phyloP scores from a whole-genome alignment of 345 rosid genomes.

The Salix suchowensis region DNA sequence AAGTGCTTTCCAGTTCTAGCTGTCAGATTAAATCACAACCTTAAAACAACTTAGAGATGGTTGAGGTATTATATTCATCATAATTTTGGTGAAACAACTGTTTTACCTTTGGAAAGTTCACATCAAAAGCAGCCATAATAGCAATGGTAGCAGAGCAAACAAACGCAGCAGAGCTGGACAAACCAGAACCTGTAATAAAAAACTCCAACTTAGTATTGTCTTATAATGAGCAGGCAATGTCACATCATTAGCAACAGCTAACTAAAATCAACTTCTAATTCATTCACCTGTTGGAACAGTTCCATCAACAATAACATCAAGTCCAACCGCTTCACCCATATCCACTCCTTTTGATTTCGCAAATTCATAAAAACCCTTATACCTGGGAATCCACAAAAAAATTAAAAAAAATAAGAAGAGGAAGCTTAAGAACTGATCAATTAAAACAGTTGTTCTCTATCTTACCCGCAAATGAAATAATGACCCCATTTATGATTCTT shows the following conservation, averaged over 20 bases:
- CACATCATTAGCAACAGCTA: neutral
- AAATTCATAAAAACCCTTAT: constrained; percentile 80
- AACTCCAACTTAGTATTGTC: neutral
- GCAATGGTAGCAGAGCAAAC: constrained; percentile 93
- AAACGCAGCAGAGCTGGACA: constrained; percentile 95
- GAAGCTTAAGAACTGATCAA: neutral
- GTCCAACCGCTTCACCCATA: constrained; percentile 67
- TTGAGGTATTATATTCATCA: neutral
- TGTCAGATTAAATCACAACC: neutral
- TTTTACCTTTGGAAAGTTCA: constrained; percentile 69
- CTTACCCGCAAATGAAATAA: constrained; percentile 92
- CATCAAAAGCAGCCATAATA: constrained; percentile 75
- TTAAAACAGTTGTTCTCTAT: neutral
- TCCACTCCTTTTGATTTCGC: constrained; percentile 67
- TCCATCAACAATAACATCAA: constrained; percentile 87
- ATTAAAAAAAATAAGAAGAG: neutral
- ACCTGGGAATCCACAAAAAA: constrained; percentile 37
- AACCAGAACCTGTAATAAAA: constrained; percentile 66
- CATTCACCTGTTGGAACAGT: constrained; percentile 80
- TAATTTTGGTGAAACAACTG: neutral
- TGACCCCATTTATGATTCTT: constrained; percentile 93
- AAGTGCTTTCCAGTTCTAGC: neutral
- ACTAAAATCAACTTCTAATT: neutral
- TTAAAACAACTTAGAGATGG: neutral
- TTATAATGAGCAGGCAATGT: neutral